Evolutionary conservation across 768 basidiomycete genomes (phyloP), one percentile per base, ranked within the genome.

Genomic region (Lactifluus rugatus): DNA sequence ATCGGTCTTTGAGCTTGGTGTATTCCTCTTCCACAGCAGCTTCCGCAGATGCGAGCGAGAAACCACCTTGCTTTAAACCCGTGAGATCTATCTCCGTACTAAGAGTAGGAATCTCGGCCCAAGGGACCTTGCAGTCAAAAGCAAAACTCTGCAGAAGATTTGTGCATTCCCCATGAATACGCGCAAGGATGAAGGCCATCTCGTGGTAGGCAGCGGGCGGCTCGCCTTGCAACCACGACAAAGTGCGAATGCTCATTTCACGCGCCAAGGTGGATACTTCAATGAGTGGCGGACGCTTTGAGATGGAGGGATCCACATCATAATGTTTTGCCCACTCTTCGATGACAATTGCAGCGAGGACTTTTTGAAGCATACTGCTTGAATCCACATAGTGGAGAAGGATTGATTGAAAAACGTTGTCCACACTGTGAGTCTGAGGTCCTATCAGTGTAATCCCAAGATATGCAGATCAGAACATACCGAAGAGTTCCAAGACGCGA

Each of bases 341-440:
- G 0, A 93, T 74, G 57, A 98, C 78, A 49, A 89, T 80, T 17
- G 91, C 86, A n/a, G 86, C 75, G 44, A 98, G 71, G 68, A 93
- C 84, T 62, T 88, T 88, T 67, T 96, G 94, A 16, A 97, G 78
- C 80, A 94, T 94, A 66, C 91, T 93, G 6, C 85, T 81, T 2
- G 95, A 94, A 48, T 85, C 81, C 66, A 93, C 73, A 64, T 96
- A 93, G 67, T 90, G 85, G 5, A 78, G 62, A 8, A 97, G 77
- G 49, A 89, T 83, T 1, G 86, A 83, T 44, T 81, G 78, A 68
- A 95, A 91, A 48, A 81, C 75, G n/a, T 79, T 75, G 46, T 86
- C 85, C 48, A 82, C 73, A 3, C 73, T 70, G 67, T 76, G 62
- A n/a, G 56, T 59, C 71, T 72, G 37, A 14, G 21, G 17, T n/a